Evolutionary conservation across 805 yeast species (phyloP).

Genomic region (Myxozyma melibiosi): DNA sequence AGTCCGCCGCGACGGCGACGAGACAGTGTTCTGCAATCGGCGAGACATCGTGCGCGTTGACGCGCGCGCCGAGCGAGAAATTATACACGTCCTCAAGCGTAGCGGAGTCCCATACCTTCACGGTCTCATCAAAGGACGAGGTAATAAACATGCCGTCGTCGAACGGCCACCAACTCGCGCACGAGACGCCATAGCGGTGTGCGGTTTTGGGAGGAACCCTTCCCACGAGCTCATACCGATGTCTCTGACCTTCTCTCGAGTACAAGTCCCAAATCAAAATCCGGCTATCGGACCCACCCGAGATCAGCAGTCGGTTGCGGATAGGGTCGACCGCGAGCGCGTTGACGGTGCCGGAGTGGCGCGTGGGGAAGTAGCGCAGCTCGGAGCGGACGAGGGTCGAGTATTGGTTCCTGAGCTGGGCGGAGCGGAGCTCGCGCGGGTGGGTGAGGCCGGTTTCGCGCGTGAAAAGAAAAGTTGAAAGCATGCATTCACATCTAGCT

Average conservation of each 20-base stretch:
- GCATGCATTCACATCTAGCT: slow-evolving; percentile 21
- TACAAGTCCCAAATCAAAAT: slow-evolving; percentile 67
- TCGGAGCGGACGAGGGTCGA: slow-evolving; percentile 24
- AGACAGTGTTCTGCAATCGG: slow-evolving; percentile 49
- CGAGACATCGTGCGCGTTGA: slow-evolving; percentile 69
- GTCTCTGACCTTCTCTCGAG: slow-evolving; percentile 34
- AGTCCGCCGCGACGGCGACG: slow-evolving; percentile 72
- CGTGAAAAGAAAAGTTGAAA: slow-evolving; percentile 28
- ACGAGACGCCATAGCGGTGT: slow-evolving; percentile 74
- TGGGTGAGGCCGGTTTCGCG: slow-evolving; percentile 31
- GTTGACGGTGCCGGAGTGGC: slow-evolving; percentile 55
- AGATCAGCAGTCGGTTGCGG: slow-evolving; percentile 52
- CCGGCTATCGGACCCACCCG: slow-evolving; percentile 75
- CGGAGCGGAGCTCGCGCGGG: slow-evolving; percentile 31
- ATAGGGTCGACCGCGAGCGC: slow-evolving; percentile 57
- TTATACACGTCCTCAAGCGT: slow-evolving; percentile 65
- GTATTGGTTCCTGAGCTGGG: slow-evolving; percentile 24
- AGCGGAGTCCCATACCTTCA: slow-evolving; percentile 81
- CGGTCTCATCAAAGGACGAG: slow-evolving; percentile 74
- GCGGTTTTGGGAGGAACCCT: slow-evolving; percentile 37
- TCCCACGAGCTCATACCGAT: slow-evolving; percentile 32
- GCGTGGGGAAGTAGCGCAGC: slow-evolving; percentile 34
- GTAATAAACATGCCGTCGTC: slow-evolving; percentile 86
- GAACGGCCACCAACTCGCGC: slow-evolving; percentile 82
- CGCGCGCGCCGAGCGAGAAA: slow-evolving; percentile 61